Conservation (phyloP, 73 alveolate species). For the Paramecium primaurelia region DNA sequence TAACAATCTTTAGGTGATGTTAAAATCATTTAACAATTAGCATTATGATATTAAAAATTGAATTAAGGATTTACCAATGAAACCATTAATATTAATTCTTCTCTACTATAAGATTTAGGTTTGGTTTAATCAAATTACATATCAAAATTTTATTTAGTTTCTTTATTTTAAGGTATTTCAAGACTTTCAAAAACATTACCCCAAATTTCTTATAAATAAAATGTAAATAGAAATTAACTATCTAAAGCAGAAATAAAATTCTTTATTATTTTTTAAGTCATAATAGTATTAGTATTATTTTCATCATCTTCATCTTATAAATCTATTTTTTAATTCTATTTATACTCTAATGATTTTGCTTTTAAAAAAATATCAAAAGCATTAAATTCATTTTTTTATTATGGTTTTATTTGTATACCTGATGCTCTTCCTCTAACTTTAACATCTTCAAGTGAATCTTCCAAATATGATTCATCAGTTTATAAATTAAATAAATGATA, state of each 20-base stretch:
- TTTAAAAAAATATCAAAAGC: not conserved
- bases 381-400: not conserved
- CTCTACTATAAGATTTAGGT: not conserved
- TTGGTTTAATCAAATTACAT: not conserved
- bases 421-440: not conserved
- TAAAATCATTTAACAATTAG: conserved; percentile 19
- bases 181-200: conserved; percentile 37
- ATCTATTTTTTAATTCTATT: not conserved
- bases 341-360: not conserved
- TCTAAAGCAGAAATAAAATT: conserved; percentile 14
- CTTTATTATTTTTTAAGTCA: not conserved
- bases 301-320: not conserved
- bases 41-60: not conserved
- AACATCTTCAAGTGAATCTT: not conserved
- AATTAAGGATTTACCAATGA: conserved; percentile 37
- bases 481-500: conserved; percentile 33
- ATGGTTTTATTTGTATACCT: not conserved
- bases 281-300: not conserved
- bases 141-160: not conserved
- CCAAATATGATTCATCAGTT: not conserved
- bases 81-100: conserved; percentile 10
- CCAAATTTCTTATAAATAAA: conserved; percentile 14
- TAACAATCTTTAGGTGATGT: conserved; percentile 34
- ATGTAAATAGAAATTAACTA: not conserved
- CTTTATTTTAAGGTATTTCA: not conserved